phyloP scores from a whole-genome alignment of 495 filamentous ascomycete genomes.

The Cercophora samala region DNA sequence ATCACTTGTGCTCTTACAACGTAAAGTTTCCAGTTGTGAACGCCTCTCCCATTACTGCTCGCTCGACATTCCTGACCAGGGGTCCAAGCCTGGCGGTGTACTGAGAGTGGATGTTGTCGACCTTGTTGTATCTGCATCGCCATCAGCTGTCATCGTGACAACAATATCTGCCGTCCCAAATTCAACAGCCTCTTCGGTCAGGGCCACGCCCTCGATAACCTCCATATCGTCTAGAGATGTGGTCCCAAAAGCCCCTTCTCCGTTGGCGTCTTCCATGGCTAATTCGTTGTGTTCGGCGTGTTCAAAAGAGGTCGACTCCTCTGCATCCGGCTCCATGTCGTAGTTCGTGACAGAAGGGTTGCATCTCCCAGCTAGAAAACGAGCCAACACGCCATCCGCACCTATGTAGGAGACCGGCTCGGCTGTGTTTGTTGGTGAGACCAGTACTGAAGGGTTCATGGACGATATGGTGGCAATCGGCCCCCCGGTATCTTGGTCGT shows the following conservation, averaged over 20 bases:
- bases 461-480: background rate
- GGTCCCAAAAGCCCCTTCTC: no score
- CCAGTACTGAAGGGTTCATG: background rate
- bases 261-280: conserved; percentile 15
- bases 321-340: conserved; percentile 15
- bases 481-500: background rate
- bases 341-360: conserved; percentile 16
- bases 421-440: background rate
- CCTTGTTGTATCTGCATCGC: background rate
- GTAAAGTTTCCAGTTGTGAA: background rate
- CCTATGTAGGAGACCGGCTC: background rate
- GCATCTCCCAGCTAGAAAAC: background rate
- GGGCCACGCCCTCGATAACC: conserved; percentile 50
- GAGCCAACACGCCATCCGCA: background rate
- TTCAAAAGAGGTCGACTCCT: conserved; percentile 22
- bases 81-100: background rate
- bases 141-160: background rate
- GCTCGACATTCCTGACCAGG: background rate
- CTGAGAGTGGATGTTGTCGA: background rate
- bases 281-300: conserved; percentile 11
- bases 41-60: background rate
- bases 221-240: conserved; percentile 35
- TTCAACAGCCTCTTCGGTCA: conserved; percentile 57
- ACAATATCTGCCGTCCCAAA: conserved; percentile 45
- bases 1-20: background rate